These are phyloP conservation scores for Penicillium sclerotiorum DNA, from an alignment of 2,329 filamentous ascomycete species.

Conservation along the genomic window DNA sequence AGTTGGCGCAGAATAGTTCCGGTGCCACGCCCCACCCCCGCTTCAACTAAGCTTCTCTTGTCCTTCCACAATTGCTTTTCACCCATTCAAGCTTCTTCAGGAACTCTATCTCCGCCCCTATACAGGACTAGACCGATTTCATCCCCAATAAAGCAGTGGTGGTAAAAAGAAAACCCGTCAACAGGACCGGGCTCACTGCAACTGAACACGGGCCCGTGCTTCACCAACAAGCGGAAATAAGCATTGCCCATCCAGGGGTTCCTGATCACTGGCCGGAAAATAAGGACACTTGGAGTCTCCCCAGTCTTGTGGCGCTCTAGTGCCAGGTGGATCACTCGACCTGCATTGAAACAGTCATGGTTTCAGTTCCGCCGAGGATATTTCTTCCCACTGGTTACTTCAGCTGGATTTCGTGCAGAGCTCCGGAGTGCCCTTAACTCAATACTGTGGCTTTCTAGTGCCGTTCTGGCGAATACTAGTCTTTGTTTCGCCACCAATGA, in stretches of 20 bases:
- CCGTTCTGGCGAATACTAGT: not conserved
- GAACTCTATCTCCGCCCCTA: no score
- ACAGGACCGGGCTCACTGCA: not conserved
- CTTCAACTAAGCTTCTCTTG: not conserved
- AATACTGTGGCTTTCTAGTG: not conserved
- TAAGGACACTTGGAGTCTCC: not conserved
- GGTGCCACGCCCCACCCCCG: not conserved
- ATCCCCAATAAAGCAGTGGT: conserved; percentile 8
- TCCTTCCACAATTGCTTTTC: no score
- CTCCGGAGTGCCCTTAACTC: not conserved
- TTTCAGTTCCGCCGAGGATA: not conserved
- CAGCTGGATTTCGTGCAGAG: not conserved
- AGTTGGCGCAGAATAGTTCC: not conserved
- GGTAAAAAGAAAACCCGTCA: conserved; percentile 11
- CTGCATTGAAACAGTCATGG: conserved; percentile 3
- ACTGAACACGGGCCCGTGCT: conserved; percentile 1
- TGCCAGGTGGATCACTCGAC: not conserved
- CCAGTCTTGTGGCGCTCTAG: not conserved
- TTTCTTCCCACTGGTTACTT: conserved; percentile 1
- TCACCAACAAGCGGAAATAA: not conserved
- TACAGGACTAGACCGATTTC: no score
- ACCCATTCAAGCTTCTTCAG: no score
- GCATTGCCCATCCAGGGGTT: not conserved
- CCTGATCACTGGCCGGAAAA: conserved; percentile 1
- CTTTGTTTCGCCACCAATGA: conserved; percentile 9